A percentile compares a stretch with the other conserved stretches of the same genome.
These are phyloP conservation scores for Globisporangium abappressorium DNA, from an alignment of 352 stramenopile species.

Conservation along the genomic window DNA sequence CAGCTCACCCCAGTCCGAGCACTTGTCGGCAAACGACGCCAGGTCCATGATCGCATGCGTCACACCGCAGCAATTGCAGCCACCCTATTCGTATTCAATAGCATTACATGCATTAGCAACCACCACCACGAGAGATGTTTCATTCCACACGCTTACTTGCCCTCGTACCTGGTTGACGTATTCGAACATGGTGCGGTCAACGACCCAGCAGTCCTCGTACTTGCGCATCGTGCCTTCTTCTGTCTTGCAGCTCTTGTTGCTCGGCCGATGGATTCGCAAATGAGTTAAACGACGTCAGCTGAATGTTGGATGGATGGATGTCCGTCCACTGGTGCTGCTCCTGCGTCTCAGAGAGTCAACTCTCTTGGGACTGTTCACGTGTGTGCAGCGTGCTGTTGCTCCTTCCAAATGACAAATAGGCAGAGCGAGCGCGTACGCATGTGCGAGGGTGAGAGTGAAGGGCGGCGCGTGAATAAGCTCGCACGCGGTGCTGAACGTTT, in stretches of 20 bases:
- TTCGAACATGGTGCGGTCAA: conserved; percentile 94
- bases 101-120: neutral
- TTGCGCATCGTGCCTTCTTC: conserved; percentile 39
- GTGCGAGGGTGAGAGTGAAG: too few species aligned
- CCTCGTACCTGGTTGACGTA: conserved; percentile 82
- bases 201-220: conserved; percentile 84
- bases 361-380: neutral
- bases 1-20: conserved; percentile 82
- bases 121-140: too few species aligned
- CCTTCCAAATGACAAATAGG: neutral
- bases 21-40: conserved; percentile 79
- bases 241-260: neutral
- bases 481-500: too few species aligned
- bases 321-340: neutral
- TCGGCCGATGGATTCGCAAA: neutral
- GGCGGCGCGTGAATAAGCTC: too few species aligned
- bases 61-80: conserved; percentile 91
- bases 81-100: conserved; percentile 42
- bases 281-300: neutral
- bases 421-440: neutral
- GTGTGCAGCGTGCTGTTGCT: neutral
- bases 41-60: conserved; percentile 86
- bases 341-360: neutral
- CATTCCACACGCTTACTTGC: too few species aligned
- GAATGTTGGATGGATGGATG: neutral